Percentiles rank a stretch among this genome's conserved stretches.
Evolutionary conservation across 164 flowering plant species (phyloP).

Genomic region (Liquidambar formosana): DNA sequence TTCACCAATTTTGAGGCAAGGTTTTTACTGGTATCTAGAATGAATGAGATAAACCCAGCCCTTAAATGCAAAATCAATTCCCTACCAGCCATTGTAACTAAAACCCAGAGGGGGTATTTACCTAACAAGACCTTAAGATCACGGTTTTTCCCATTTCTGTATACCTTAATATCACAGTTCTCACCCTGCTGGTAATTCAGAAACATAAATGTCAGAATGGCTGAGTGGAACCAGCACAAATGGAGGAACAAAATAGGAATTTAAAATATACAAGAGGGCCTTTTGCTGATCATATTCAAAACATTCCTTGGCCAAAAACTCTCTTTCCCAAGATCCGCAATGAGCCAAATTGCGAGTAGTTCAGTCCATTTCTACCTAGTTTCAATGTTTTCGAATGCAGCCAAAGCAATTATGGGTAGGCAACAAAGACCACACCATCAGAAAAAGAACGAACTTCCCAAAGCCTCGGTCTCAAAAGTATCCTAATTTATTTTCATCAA

Average conservation of each 20-base stretch:
- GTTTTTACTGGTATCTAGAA: too few species aligned
- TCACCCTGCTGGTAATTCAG: too few species aligned
- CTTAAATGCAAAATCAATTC: too few species aligned
- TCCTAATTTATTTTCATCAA: background rate
- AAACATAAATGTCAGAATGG: too few species aligned
- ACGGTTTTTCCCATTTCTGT: too few species aligned
- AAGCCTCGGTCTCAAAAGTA: background rate
- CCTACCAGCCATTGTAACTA: too few species aligned
- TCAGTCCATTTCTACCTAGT: conserved; percentile 14
- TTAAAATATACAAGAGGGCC: background rate
- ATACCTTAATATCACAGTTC: too few species aligned
- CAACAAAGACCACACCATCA: background rate
- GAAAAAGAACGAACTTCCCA: conserved; percentile 14
- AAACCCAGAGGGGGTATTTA: too few species aligned
- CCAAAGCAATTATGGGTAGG: background rate
- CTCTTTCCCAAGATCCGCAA: background rate
- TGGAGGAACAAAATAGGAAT: background rate
- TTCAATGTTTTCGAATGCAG: background rate
- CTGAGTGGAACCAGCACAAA: too few species aligned
- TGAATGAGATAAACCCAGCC: too few species aligned
- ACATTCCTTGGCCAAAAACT: background rate
- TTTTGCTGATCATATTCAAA: conserved; percentile 1
- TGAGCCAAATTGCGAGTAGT: background rate
- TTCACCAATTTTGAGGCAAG: too few species aligned
- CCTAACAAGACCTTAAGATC: too few species aligned